These are phyloP conservation scores for maize (Zea mays) DNA, from an alignment of 176 grass and related monocot genomes.

Conservation along the genomic window DNA sequence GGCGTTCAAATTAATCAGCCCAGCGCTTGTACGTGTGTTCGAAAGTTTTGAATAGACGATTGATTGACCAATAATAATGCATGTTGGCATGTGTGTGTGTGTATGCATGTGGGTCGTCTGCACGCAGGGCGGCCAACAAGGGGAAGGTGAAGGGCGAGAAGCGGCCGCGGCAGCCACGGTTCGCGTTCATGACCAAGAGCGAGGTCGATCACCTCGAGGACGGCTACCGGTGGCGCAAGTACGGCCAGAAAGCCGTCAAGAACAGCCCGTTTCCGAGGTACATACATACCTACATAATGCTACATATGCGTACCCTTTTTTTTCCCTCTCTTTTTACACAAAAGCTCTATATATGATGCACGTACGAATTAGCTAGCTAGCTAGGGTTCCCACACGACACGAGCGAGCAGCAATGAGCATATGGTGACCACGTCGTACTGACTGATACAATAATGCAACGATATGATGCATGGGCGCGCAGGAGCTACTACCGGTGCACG, in stretches of 20 bases:
- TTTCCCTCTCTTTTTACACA: too few relatives aligned
- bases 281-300: not conserved
- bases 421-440: too few relatives aligned
- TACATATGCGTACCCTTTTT: too few relatives aligned
- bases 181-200: constrained; percentile 98
- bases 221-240: constrained; percentile 95
- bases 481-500: constrained; percentile 99
- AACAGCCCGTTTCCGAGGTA: constrained; percentile 94
- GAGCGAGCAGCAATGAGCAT: not conserved
- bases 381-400: not conserved
- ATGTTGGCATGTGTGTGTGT: too few relatives aligned
- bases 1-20: too few relatives aligned
- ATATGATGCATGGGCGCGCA: constrained; percentile 10
- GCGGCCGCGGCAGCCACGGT: constrained; percentile 63
- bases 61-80: too few relatives aligned
- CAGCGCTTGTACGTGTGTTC: too few relatives aligned
- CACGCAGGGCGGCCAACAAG: constrained; percentile 26
- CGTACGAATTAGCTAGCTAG: not conserved
- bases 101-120: not conserved
- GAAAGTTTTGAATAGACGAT: too few relatives aligned
- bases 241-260: constrained; percentile 98
- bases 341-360: not conserved
- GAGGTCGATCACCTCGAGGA: constrained; percentile 93
- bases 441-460: not conserved
- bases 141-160: constrained; percentile 71